Evolutionary conservation across 1,284 basidiomycete species (phyloP).

Genomic region (Ceratobasidium sp.): DNA sequence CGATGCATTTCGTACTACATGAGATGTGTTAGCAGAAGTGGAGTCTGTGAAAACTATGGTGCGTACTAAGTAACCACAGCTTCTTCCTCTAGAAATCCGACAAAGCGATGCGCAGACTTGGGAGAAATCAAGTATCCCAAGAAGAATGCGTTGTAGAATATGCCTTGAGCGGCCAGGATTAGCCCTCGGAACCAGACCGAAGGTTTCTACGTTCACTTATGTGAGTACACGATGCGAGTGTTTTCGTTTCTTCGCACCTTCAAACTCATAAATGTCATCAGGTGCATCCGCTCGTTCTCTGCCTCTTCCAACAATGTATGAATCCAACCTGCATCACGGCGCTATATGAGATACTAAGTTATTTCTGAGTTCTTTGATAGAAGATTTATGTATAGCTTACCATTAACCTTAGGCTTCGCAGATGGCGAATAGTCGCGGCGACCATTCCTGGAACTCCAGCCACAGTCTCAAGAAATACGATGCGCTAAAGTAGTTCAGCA

Average conservation of each 20-base stretch:
- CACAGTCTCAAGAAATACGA: constrained; percentile 90
- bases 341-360: constrained; percentile 61
- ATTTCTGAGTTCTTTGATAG: too few relatives aligned
- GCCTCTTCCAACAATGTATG: constrained; percentile 91
- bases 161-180: constrained; percentile 86
- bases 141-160: constrained; percentile 93
- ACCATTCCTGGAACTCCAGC: constrained; percentile 97
- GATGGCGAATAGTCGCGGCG: constrained; percentile 87
- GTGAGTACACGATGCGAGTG: constrained; percentile 72
- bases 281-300: constrained; percentile 95
- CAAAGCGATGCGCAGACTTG: constrained; percentile 90
- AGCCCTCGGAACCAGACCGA: constrained; percentile 83
- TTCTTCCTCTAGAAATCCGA: constrained; percentile 95
- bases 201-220: constrained; percentile 81
- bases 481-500: constrained; percentile 67
- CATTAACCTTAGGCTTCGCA: constrained; percentile 86
- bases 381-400: constrained; percentile 64
- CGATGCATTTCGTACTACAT: constrained; percentile 80
- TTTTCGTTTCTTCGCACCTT: constrained; percentile 48
- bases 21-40: constrained; percentile 39
- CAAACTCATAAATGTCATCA: constrained; percentile 70
- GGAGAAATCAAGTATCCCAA: constrained; percentile 73
- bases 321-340: constrained; percentile 91
- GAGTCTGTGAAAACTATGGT: background rate
- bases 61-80: constrained; percentile 89